phyloP scores from a whole-genome alignment of 78 protist genomes.

The Chrysochromulina tobinii region DNA sequence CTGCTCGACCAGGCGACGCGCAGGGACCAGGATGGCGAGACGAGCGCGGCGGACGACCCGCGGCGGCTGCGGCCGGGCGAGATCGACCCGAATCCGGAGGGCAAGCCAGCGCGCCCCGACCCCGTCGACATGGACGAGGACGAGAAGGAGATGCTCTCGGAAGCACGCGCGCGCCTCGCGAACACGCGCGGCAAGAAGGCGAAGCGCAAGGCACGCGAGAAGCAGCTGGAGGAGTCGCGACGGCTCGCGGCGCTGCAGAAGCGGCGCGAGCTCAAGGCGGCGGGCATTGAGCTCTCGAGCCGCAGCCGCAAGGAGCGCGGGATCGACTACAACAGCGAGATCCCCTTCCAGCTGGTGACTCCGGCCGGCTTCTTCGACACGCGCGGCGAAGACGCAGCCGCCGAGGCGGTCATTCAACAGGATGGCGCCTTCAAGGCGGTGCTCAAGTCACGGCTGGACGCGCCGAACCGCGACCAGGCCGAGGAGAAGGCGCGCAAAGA shows the following conservation, averaged over 20 bases:
- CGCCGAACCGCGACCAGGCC: conserved; percentile 34
- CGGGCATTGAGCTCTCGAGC: conserved; percentile 29
- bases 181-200: conserved; percentile 99
- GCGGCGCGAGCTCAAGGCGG: conserved; percentile 78
- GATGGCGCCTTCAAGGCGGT: neutral
- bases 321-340: conserved; percentile 53
- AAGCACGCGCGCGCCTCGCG: conserved; percentile 98
- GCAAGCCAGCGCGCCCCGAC: conserved; percentile 98
- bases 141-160: conserved; percentile 97
- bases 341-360: conserved; percentile 53
- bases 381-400: conserved; percentile 28
- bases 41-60: conserved; percentile 78
- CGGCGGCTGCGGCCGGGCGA: conserved; percentile 92
- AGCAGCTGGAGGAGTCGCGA: conserved; percentile 96
- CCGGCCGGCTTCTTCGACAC: conserved; percentile 60
- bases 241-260: conserved; percentile 95
- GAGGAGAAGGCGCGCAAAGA: conserved; percentile 46
- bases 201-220: conserved; percentile 95
- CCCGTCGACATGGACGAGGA: conserved; percentile 99
- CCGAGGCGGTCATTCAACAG: neutral
- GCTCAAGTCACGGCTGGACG: conserved; percentile 25
- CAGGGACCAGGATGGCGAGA: neutral
- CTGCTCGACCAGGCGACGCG: conserved; percentile 78
- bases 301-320: neutral
- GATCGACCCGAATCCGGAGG: conserved; percentile 95